phyloP scores from a whole-genome alignment of 2,329 filamentous ascomycete species.

The Fusarium lateritium region DNA sequence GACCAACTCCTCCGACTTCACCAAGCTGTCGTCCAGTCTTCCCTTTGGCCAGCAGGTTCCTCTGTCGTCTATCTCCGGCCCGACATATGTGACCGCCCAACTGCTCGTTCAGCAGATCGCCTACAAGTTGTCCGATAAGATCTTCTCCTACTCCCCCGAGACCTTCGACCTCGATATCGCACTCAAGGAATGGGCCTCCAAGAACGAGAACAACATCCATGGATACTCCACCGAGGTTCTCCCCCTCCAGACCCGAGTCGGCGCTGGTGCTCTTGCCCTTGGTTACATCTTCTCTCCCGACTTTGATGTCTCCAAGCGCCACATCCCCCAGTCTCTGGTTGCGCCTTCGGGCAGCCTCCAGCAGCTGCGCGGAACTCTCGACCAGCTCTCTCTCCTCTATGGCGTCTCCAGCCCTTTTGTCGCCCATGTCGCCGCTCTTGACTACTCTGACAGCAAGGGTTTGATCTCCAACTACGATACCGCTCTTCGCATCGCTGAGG shows the following conservation, averaged over 20 bases:
- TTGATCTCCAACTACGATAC: constrained; percentile 90
- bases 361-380: constrained; percentile 85
- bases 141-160: constrained; percentile 96
- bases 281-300: constrained; percentile 99
- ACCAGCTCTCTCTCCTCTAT: constrained; percentile 93
- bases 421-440: constrained; percentile 90
- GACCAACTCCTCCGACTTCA: constrained; percentile 52
- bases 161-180: constrained; percentile 92
- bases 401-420: constrained; percentile 93
- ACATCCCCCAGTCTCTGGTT: constrained; percentile 91
- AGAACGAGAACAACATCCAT: constrained; percentile 83
- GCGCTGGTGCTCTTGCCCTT: constrained; percentile 90
- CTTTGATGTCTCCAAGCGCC: constrained; percentile 91
- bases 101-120: constrained; percentile 95
- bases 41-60: constrained; percentile 71
- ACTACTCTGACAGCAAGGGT: constrained; percentile 79
- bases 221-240: constrained; percentile 85
- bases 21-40: constrained; percentile 65
- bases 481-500: constrained; percentile 85
- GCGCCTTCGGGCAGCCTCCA: constrained; percentile 87
- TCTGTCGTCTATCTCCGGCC: constrained; percentile 79
- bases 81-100: constrained; percentile 94
- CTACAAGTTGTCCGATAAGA: constrained; percentile 94
- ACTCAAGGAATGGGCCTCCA: constrained; percentile 80
- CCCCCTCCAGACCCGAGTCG: constrained; percentile 86